Evolutionary conservation across 768 basidiomycete species (phyloP), one percentile per base, ranked within the genome.

Genomic region (Trametes meyenii): DNA sequence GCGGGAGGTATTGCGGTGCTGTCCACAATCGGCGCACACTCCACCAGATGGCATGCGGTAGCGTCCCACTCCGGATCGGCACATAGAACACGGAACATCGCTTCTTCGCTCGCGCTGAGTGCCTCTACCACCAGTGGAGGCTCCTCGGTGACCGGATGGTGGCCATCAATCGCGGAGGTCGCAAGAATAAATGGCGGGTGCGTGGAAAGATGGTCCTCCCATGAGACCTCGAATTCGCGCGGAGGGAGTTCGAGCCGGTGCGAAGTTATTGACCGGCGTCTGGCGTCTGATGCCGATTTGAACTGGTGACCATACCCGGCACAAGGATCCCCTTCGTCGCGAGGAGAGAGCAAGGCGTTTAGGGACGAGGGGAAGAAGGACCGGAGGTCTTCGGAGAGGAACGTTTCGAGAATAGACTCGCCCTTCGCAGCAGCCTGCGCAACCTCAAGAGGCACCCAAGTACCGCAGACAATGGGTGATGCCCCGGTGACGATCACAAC

Each of bases 81-180:
- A 61, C 87, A 90, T 24, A 90, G 73, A 49, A 81, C 79, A 43
- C 78, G 82, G 73, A 91, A 90, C 50, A 91, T 85, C 71, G 87
- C 84, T 68, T 87, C 83, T 67, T 91, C 89, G 11, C 81, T 84
- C 23, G 85, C 84, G 65, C 82, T 90, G 50, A 91, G 78, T 19
- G 76, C 75, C 23, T 82, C 81, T 29, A 75, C 73, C 7, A 70
- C 56, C 13, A 65, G 66, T 11, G 60, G 54, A 16, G 50, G 55
- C 33, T 67, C 66, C 46, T 49, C 50, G 19, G 54, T 21, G 13
- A 51, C n/a, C 10, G 65, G 36, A 36, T n/a, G 50, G 42, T 64
- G 59, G 2, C 54, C 61, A 24, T 63, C 61, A 40, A 64, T 62
- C 23, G 60, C 58, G 14, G 67, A 50, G 23, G 60, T 59, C 26